These are phyloP conservation scores for Golubevia sp. DNA, from an alignment of 1,284 basidiomycete species.

Conservation along the genomic window DNA sequence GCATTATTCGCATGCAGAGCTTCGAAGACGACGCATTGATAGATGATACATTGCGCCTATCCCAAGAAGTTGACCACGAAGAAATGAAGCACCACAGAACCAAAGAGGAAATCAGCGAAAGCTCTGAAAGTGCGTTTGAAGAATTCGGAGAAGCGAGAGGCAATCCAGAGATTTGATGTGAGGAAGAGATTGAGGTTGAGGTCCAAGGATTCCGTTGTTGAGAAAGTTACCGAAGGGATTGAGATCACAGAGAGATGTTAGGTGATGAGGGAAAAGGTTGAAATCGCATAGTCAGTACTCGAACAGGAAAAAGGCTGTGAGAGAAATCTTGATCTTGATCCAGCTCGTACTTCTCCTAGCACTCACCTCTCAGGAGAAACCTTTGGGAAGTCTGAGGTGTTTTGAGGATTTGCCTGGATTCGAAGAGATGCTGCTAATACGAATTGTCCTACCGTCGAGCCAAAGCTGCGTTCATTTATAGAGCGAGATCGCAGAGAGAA, in stretches of 20 bases:
- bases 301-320: conserved; percentile 14
- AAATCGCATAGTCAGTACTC: background rate
- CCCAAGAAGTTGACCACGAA: conserved; percentile 97
- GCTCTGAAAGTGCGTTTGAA: conserved; percentile 24
- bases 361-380: conserved; percentile 90
- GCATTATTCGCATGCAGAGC: no score
- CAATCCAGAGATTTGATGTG: background rate
- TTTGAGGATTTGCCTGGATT: conserved; percentile 86
- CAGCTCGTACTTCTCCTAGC: background rate
- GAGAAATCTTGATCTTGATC: conserved; percentile 12
- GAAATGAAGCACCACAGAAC: conserved; percentile 93
- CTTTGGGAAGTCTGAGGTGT: conserved; percentile 64
- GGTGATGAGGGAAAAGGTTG: background rate
- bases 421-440: conserved; percentile 89
- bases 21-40: no score
- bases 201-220: conserved; percentile 63
- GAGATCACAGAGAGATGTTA: background rate
- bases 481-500: background rate
- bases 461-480: conserved; percentile 70
- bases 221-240: background rate
- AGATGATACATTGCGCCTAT: no score
- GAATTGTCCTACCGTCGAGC: conserved; percentile 93
- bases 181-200: background rate
- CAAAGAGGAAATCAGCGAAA: conserved; percentile 93
- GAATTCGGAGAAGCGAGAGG: background rate